Conservation (phyloP, 2,329 filamentous ascomycete genomes). For the Paracoccidioides lutzii region DNA sequence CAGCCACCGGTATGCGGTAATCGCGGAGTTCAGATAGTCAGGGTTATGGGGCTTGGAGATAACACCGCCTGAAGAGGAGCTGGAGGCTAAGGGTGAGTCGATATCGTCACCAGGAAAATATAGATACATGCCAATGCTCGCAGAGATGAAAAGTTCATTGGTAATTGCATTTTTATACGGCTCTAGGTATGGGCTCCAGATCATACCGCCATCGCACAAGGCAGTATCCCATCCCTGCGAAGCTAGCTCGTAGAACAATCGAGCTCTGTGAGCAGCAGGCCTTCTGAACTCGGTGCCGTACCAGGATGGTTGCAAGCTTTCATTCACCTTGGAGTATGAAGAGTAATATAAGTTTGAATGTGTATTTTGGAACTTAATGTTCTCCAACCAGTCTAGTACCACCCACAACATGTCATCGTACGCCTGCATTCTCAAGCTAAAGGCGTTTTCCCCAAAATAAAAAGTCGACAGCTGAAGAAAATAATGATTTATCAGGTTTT, state of each 20-base stretch:
- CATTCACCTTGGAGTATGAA: constrained; percentile 12
- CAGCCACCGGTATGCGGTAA: constrained; percentile 73
- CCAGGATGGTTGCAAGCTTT: constrained; percentile 38
- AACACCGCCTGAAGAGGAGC: constrained; percentile 14
- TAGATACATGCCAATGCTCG: constrained; percentile 78
- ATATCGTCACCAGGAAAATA: constrained; percentile 73
- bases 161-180: constrained; percentile 97
- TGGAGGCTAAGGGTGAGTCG: constrained; percentile 42
- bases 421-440: constrained; percentile 61
- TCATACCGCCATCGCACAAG: constrained; percentile 78
- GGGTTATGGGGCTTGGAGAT: constrained; percentile 41
- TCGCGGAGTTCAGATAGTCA: constrained; percentile 57
- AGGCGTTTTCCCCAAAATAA: constrained; percentile 76
- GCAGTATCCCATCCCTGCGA: constrained; percentile 66
- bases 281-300: constrained; percentile 63
- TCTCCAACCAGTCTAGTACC: constrained; percentile 79
- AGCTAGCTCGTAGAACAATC: constrained; percentile 75
- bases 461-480: constrained; percentile 65
- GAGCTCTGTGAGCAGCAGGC: constrained; percentile 68
- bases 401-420: constrained; percentile 96
- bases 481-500: constrained; percentile 72
- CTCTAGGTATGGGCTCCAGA: constrained; percentile 66
- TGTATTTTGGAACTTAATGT: constrained; percentile 59
- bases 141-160: constrained; percentile 77
- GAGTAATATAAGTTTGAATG: constrained; percentile 53